phyloP scores from a whole-genome alignment of 2,329 filamentous ascomycete species.

The Myriosclerotinia scirpicola region DNA sequence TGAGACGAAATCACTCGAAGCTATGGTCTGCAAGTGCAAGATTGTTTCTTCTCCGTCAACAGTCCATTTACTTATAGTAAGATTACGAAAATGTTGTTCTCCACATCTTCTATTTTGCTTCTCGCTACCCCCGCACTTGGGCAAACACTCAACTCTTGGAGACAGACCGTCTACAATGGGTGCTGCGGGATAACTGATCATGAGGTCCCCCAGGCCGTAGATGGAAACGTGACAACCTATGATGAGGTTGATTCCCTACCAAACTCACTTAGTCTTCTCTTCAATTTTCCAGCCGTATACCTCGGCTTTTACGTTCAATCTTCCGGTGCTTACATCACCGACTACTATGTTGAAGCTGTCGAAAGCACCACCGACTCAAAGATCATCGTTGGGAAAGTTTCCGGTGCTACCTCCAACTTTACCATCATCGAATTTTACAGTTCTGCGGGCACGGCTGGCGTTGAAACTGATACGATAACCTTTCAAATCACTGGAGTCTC shows the following conservation, averaged over 20 bases:
- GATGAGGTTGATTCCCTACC: neutral
- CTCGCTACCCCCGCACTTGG: neutral
- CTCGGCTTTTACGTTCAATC: conserved; percentile 13
- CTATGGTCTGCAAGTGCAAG: neutral
- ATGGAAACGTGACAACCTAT: conserved; percentile 1
- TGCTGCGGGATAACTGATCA: neutral
- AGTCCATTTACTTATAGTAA: neutral
- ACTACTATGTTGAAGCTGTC: conserved; percentile 16
- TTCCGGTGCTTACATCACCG: conserved; percentile 11
- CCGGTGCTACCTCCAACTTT: conserved; percentile 9
- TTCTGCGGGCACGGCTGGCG: neutral
- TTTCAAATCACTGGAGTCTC: conserved; percentile 1
- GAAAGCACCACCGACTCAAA: neutral
- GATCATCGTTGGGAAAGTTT: conserved; percentile 8
- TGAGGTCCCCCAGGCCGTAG: neutral
- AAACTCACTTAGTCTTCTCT: neutral
- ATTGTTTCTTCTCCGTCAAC: neutral
- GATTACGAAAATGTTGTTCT: neutral
- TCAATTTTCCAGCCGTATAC: neutral
- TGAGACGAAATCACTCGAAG: neutral
- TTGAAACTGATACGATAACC: neutral
- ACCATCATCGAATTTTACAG: conserved; percentile 4
- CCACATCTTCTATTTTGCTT: neutral
- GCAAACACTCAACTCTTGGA: conserved; percentile 6
- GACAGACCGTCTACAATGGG: neutral